phyloP scores from a whole-genome alignment of 306 rosid species.

The Trifolium subterraneum region DNA sequence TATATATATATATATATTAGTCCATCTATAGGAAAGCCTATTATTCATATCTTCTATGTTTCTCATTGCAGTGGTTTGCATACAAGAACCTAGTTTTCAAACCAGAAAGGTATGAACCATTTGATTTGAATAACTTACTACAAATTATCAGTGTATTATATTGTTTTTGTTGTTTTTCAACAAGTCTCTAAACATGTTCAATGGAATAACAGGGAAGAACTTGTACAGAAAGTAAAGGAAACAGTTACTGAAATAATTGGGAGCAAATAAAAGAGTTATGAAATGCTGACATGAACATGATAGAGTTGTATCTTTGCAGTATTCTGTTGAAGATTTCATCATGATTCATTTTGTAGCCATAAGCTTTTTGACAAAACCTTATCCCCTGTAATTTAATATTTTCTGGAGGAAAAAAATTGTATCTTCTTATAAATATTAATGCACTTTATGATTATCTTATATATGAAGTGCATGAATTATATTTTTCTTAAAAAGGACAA shows the following conservation, averaged over 20 bases:
- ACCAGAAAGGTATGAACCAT: conserved; percentile 71
- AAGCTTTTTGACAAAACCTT: conserved; percentile 46
- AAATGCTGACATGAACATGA: conserved; percentile 35
- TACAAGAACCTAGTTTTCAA: conserved; percentile 76
- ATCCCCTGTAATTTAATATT: conserved; percentile 49
- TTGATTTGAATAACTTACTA: conserved; percentile 21
- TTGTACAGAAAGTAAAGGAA: conserved; percentile 62
- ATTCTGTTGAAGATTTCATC: conserved; percentile 46
- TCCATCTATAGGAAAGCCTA: neutral
- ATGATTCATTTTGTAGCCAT: conserved; percentile 42
- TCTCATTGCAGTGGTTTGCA: conserved; percentile 75
- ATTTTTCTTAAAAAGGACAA: too few relatives aligned
- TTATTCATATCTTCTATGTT: neutral
- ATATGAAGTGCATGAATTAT: neutral
- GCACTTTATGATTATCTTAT: conserved; percentile 32
- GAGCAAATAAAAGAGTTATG: conserved; percentile 57
- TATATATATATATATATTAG: too few relatives aligned
- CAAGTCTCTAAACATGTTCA: neutral
- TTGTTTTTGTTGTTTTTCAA: neutral
- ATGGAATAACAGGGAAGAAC: conserved; percentile 70
- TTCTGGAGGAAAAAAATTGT: conserved; percentile 34
- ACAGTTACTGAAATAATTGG: conserved; percentile 69
- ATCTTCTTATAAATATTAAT: conserved; percentile 42
- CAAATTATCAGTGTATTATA: neutral
- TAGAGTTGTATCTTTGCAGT: conserved; percentile 51